Percentiles rank a stretch among this genome's conserved stretches.
Evolutionary conservation across 1,284 basidiomycete species (phyloP).

Genomic region (Rhodotorula sp.): DNA sequence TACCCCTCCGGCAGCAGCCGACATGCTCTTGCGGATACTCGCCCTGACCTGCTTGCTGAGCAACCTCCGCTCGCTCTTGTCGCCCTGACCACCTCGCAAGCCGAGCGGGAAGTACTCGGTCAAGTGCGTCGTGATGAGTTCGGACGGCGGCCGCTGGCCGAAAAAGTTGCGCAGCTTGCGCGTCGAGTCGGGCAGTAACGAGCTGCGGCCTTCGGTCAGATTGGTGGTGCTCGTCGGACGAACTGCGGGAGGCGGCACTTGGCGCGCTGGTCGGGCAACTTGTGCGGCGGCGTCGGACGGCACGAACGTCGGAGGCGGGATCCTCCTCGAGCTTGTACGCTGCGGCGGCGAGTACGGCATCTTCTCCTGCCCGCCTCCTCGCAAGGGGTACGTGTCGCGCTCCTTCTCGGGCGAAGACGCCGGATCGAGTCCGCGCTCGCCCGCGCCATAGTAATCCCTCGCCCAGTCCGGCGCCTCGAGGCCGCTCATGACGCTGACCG

Average conservation of each 20-base stretch:
- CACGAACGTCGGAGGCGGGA: slow-evolving; percentile 1
- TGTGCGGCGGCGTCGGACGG: not conserved
- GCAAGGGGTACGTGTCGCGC: not conserved
- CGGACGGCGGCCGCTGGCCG: slow-evolving; percentile 93
- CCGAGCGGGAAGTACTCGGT: slow-evolving; percentile 85
- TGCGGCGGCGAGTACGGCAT: slow-evolving; percentile 16
- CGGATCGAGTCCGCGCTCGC: slow-evolving; percentile 8
- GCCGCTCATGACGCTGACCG: slow-evolving; percentile 89
- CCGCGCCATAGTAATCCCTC: slow-evolving; percentile 28
- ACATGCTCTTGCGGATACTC: slow-evolving; percentile 59
- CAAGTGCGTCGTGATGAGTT: slow-evolving; percentile 94
- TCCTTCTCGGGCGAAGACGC: slow-evolving; percentile 44
- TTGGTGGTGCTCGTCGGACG: not conserved
- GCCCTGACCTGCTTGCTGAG: slow-evolving; percentile 74
- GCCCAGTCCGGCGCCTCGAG: slow-evolving; percentile 58
- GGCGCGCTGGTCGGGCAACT: not conserved
- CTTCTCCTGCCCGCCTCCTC: not conserved
- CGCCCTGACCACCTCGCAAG: slow-evolving; percentile 53
- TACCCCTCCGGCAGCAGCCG: slow-evolving; percentile 26
- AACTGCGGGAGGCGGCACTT: not conserved
- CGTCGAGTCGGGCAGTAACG: slow-evolving; percentile 19
- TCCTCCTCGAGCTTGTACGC: slow-evolving; percentile 21
- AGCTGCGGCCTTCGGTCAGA: not conserved
- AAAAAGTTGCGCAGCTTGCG: slow-evolving; percentile 87
- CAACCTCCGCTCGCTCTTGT: slow-evolving; percentile 66